These are phyloP conservation scores for Aulographum hederae DNA, from an alignment of 2,329 filamentous ascomycete genomes.

Conservation along the genomic window DNA sequence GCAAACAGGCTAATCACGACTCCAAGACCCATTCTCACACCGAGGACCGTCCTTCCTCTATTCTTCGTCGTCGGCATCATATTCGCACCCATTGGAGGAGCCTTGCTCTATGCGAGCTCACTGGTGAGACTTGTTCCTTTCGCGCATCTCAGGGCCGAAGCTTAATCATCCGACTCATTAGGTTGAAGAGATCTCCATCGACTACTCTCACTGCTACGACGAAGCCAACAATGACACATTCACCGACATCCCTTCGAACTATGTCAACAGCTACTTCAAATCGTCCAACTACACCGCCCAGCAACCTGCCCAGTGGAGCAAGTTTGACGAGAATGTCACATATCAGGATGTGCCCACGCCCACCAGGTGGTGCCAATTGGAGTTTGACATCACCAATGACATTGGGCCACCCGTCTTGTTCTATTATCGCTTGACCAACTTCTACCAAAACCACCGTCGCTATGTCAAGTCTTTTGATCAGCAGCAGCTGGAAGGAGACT, in stretches of 20 bases:
- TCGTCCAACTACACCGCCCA: conserved; percentile 22
- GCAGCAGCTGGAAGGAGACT: conserved; percentile 62
- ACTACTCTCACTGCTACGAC: conserved; percentile 64
- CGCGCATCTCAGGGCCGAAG: neutral
- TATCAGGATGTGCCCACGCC: conserved; percentile 10
- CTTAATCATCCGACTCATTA: conserved; percentile 16
- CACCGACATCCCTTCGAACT: conserved; percentile 33
- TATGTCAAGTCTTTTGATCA: conserved; percentile 83
- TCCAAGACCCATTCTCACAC: conserved; percentile 77
- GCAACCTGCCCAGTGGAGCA: conserved; percentile 15
- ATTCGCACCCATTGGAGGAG: conserved; percentile 80
- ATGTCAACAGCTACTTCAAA: conserved; percentile 57
- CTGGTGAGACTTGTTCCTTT: conserved; percentile 37
- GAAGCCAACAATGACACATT: conserved; percentile 32
- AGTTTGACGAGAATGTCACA: conserved; percentile 15
- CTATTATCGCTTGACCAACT: conserved; percentile 93
- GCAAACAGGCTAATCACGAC: too few species aligned
- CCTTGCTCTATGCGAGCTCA: conserved; percentile 71
- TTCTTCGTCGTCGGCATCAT: conserved; percentile 85
- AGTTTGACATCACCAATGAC: conserved; percentile 62
- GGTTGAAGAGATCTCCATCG: conserved; percentile 81
- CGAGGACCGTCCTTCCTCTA: conserved; percentile 78
- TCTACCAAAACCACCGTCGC: conserved; percentile 95
- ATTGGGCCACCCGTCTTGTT: conserved; percentile 71
- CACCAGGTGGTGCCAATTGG: conserved; percentile 47